Base-by-base conservation (phyloP, 208 protist species). In the Trypanosoma avium region DNA sequence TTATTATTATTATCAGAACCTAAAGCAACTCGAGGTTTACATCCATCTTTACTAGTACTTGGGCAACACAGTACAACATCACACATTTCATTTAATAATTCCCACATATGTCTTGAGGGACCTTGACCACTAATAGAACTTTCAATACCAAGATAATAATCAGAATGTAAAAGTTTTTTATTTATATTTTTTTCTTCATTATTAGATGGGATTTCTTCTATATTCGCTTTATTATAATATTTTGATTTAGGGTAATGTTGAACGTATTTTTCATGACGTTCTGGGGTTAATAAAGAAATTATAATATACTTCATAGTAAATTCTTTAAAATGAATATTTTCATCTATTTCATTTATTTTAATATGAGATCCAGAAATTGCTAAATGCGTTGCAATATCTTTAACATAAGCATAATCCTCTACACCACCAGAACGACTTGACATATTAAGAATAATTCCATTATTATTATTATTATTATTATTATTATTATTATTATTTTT, bases 31-130 rank as follows among this genome's bases (percentile, higher is more conserved):
- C 83, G 84, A 9, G 85, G 79, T 0, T 79, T 79, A 12, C 77
- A 62, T 5, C 88, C 88, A 43, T 94, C 88, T 21, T 73, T 75
- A 22, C 78, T 82, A 17, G 83, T 92, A 12, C 17, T 21, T 0
- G 88, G 88, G 24, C 50, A 62, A 47, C 82, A 92, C 22, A 94
- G 40, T 32, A 92, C 83, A 1, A 79, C 81, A 32, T 83, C 61
- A 29, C 67, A 82, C 13, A 12, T 22, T 15, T 45, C 69, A 46
- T 36, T 9, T 24, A 75, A 58, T 5, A 30, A 4, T 1, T 42
- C 53, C 40, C 48, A 63, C 4, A 59, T 38, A 22, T 22, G 38
- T n/a, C 36, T 21, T 29, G 55, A 32, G 5, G 58, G 29, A 15
- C 33, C 58, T 9, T 27, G 43, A 21, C 17, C 48, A 15, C 30